Conservation (phyloP, 345 rosid genomes). For the Rhizophora apiculata region DNA sequence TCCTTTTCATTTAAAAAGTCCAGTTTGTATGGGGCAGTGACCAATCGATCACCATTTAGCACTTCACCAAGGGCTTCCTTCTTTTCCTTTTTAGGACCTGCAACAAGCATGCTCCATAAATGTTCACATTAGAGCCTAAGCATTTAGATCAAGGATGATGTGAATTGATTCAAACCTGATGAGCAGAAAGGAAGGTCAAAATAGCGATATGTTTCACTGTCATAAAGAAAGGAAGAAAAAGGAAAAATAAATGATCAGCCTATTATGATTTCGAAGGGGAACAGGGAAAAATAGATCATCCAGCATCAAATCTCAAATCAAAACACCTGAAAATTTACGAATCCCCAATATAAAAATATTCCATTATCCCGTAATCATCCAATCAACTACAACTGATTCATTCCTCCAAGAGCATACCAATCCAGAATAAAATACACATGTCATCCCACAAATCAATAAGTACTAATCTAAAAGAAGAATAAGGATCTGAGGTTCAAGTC, state of each 20-base stretch:
- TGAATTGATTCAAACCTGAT: conserved; percentile 20
- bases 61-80: conserved; percentile 37
- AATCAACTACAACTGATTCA: no score
- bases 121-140: background rate
- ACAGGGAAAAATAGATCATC: background rate
- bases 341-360: no score
- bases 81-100: conserved; percentile 26
- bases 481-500: no score
- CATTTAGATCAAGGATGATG: background rate
- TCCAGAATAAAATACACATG: no score
- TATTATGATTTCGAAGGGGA: background rate
- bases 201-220: conserved; percentile 37
- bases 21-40: conserved; percentile 30
- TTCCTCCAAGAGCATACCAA: no score
- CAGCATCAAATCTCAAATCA: no score
- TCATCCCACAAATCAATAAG: no score
- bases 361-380: no score
- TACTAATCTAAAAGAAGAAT: no score
- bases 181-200: conserved; percentile 36
- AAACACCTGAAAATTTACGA: no score
- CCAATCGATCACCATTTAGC: conserved; percentile 31
- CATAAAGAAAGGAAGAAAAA: background rate
- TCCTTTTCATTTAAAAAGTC: conserved; percentile 23
- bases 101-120: background rate
- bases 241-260: background rate